Evolutionary conservation across 2,329 filamentous ascomycete genomes (phyloP).

Genomic region (Immersiporthe knoxdaviesiana): DNA sequence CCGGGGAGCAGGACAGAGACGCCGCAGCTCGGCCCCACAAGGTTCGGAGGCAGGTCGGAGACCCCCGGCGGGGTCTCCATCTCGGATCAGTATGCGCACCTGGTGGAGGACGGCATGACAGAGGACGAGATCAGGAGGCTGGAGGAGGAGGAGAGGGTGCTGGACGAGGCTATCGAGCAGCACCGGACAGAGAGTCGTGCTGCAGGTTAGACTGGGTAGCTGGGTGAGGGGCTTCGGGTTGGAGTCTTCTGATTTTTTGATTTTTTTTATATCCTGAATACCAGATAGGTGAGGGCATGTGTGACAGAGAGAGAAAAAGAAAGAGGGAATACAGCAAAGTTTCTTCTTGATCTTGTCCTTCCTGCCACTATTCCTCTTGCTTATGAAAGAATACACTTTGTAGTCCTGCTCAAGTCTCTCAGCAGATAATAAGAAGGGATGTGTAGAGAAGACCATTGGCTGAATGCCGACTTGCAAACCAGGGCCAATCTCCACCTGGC

Average conservation of each 20-base stretch:
- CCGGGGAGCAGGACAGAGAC: constrained; percentile 6
- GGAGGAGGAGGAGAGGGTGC: constrained; percentile 60
- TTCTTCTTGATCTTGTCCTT: neutral
- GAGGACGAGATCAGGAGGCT: constrained; percentile 57
- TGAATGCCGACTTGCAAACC: neutral
- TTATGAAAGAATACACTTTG: neutral
- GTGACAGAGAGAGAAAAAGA: neutral
- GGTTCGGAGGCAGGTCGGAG: constrained; percentile 30
- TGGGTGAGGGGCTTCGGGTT: neutral
- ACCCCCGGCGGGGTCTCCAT: constrained; percentile 41
- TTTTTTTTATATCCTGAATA: neutral
- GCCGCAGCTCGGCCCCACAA: constrained; percentile 21
- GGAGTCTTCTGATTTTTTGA: neutral
- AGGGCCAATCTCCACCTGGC: neutral
- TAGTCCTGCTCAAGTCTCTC: neutral
- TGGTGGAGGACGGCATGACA: constrained; percentile 66
- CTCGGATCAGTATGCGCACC: constrained; percentile 49
- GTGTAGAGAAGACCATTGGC: neutral
- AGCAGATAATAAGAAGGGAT: neutral
- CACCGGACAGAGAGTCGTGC: constrained; percentile 35
- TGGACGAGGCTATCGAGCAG: constrained; percentile 60
- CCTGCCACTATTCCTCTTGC: neutral
- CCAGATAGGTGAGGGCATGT: neutral
- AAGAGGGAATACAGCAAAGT: neutral
- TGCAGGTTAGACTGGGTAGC: neutral